phyloP scores from a whole-genome alignment of 306 rosid species.

The Gastrolobium bilobum region DNA sequence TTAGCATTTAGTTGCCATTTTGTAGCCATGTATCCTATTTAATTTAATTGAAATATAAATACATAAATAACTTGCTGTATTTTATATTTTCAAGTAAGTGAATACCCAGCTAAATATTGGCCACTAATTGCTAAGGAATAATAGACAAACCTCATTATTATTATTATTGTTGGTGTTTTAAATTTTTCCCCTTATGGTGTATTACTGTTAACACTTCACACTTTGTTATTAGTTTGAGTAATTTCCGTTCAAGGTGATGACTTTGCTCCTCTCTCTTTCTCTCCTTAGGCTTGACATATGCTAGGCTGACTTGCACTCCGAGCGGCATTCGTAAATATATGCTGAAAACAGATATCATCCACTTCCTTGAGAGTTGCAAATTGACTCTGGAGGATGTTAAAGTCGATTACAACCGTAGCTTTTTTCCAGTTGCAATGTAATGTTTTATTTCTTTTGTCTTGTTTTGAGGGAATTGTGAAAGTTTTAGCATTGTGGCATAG shows the following conservation, averaged over 20 bases:
- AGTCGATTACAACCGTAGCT: conserved; percentile 65
- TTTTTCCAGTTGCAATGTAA: conserved; percentile 64
- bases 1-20: conserved; percentile 18
- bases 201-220: background rate
- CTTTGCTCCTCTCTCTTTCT: conserved; percentile 29
- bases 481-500: conserved; percentile 30
- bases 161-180: background rate
- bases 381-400: conserved; percentile 80
- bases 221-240: conserved; percentile 34
- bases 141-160: background rate
- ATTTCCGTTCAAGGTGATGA: conserved; percentile 22
- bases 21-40: background rate
- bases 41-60: background rate
- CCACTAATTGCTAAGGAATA: background rate
- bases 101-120: background rate
- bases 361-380: conserved; percentile 71
- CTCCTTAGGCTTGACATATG: conserved; percentile 64
- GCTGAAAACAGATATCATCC: conserved; percentile 78
- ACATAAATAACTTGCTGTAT: background rate
- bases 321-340: conserved; percentile 53
- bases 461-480: conserved; percentile 12
- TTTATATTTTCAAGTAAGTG: conserved; percentile 18
- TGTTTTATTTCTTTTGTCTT: conserved; percentile 44
- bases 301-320: conserved; percentile 40
- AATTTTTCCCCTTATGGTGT: background rate